phyloP scores from a whole-genome alignment of 202 grass and related monocot genomes.

The Brachypodium distachyon region DNA sequence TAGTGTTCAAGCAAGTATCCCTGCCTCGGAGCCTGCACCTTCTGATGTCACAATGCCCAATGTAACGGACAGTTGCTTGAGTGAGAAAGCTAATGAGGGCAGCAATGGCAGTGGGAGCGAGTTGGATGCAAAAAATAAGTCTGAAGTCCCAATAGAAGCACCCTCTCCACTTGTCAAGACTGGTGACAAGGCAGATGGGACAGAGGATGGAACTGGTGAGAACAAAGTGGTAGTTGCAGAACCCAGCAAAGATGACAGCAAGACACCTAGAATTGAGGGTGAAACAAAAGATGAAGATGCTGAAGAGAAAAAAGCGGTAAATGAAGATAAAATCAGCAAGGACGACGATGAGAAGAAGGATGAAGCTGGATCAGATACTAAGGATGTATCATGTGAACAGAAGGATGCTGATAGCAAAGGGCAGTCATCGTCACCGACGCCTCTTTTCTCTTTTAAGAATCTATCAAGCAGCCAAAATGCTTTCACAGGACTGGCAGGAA shows the following conservation, averaged over 20 bases:
- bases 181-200: constrained; percentile 26
- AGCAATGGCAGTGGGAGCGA: constrained; percentile 30
- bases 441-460: constrained; percentile 42
- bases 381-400: constrained; percentile 15
- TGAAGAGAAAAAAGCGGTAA: constrained; percentile 48
- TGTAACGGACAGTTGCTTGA: constrained; percentile 13
- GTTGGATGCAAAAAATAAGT: neutral
- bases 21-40: constrained; percentile 12
- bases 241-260: constrained; percentile 11
- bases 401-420: constrained; percentile 35
- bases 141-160: neutral
- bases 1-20: constrained; percentile 31
- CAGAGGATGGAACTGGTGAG: constrained; percentile 17
- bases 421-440: constrained; percentile 16
- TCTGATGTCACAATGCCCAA: constrained; percentile 1
- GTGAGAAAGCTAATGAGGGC: constrained; percentile 22
- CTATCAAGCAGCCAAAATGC: constrained; percentile 89
- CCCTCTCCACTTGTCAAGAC: constrained; percentile 12
- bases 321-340: constrained; percentile 27
- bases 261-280: constrained; percentile 13
- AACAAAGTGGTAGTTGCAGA: constrained; percentile 2
- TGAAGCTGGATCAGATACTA: constrained; percentile 18
- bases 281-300: constrained; percentile 17
- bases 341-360: constrained; percentile 20
- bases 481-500: constrained; percentile 71